phyloP scores from a whole-genome alignment of 1,139 yeast genomes.

The Nakaseomyces kungkrabaensis region DNA sequence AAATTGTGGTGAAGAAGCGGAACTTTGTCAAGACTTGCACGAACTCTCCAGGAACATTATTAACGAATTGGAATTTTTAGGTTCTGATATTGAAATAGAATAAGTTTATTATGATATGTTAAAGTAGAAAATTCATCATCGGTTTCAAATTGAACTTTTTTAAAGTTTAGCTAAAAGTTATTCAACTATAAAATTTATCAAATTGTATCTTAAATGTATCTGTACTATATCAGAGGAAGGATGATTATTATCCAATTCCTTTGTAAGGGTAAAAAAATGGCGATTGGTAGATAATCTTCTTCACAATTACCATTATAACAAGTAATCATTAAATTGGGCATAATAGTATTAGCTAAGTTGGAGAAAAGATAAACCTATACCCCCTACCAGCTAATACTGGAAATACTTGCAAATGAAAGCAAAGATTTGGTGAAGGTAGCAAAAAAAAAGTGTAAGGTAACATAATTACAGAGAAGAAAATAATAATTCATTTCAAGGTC shows the following conservation, averaged over 20 bases:
- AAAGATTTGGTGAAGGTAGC: not conserved
- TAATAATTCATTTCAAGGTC: slow-evolving; percentile 7
- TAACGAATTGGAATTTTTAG: slow-evolving; percentile 12
- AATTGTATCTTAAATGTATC: slow-evolving; percentile 1
- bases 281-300: not conserved
- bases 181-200: not conserved
- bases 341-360: not conserved
- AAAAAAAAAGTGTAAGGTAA: not conserved
- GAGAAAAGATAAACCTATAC: not conserved
- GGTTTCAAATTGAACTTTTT: not conserved
- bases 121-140: not conserved
- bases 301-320: not conserved
- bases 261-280: not conserved
- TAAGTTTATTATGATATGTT: not conserved
- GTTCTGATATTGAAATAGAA: slow-evolving; percentile 18
- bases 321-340: not conserved
- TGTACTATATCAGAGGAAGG: not conserved
- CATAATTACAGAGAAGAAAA: not conserved
- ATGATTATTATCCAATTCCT: not conserved
- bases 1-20: not conserved
- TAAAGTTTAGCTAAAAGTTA: not conserved
- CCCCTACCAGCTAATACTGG: not conserved
- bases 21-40: not conserved
- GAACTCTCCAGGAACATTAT: slow-evolving; percentile 3
- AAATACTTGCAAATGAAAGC: not conserved